Evolutionary conservation across 208 protist genomes (phyloP).

Genomic region (Wallacemonas sp.): DNA sequence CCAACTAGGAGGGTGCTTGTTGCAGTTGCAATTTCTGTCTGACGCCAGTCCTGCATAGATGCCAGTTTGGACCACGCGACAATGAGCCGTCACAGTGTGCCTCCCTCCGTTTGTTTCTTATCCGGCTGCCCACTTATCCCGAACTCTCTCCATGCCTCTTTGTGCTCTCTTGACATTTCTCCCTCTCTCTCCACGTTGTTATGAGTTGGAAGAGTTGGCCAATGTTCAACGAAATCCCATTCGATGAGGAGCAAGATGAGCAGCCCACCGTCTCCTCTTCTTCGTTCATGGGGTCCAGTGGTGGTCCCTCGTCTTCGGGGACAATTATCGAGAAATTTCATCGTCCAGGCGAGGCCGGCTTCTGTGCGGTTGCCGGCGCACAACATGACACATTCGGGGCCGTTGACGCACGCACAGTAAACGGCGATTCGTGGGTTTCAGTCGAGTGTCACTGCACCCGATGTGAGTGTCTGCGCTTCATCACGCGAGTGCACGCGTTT

Average conservation of each 20-base stretch:
- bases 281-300: neutral
- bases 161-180: neutral
- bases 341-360: constrained; percentile 56
- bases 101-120: no score
- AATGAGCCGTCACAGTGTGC: no score
- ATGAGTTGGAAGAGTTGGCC: no score
- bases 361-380: constrained; percentile 64
- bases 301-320: no score
- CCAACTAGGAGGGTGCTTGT: no score
- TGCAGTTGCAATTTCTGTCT: no score
- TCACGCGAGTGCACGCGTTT: constrained; percentile 10
- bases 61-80: no score
- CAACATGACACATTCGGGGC: constrained; percentile 33
- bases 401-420: constrained; percentile 55
- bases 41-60: no score
- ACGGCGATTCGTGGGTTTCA: constrained; percentile 77
- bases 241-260: constrained; percentile 27
- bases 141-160: no score
- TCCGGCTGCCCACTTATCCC: no score
- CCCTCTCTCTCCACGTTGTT: neutral
- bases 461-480: constrained; percentile 68
- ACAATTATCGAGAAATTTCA: constrained; percentile 46
- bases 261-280: neutral
- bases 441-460: constrained; percentile 70
- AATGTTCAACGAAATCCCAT: constrained; percentile 58